Evolutionary conservation across 192 early-diverging fungal genomes (phyloP), one percentile per base, ranked within the genome.

Genomic region (Entomortierella parvispora): DNA sequence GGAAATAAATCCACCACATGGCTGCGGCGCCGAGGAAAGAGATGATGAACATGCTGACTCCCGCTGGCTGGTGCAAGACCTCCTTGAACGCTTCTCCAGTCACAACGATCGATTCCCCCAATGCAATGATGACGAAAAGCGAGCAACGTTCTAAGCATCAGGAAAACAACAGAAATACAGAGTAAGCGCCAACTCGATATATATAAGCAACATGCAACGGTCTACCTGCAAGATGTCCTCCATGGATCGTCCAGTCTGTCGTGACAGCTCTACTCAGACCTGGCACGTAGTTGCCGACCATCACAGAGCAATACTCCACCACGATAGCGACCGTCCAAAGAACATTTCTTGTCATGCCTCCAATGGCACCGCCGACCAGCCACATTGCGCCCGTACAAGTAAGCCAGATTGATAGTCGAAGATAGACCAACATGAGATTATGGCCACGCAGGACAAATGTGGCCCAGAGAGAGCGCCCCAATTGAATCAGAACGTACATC

Each of bases 1-100:
- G 71, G 50, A 74, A 74, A 56, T 74, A 74, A 45, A 74, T 74
- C 71, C 71, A 74, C 71, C 71, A 74, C 71, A 74, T 74, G 4
- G 71, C 34, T 7, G 51, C 57, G n/a, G 71, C 62, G 2, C 71
- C 71, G 2, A 61, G 4, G 34, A 74, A 74, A 2, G 71, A 55
- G n/a, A 74, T 43, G 26, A 74, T 52, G 26, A 74, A 74, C 58
- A 74, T 66, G 6, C 57, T 63, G 2, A 63, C 25, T 15, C 57
- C 71, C 22, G 71, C 63, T 8, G 71, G 31, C 5, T 60, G 57
- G 43, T 46, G 44, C 18, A 66, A 28, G 2, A 54, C 51, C 1
- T 49, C 49, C 22, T 34, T 60, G 63, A 74, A 74, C 14, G 63
- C 43, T 22, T 65, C 62, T 45, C 71, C 71, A 12, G 63, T 74